Percentiles rank a stretch among this genome's conserved stretches.
phyloP scores from a whole-genome alignment of 2,329 filamentous ascomycete genomes.

The Paraconiothyrium sp. region DNA sequence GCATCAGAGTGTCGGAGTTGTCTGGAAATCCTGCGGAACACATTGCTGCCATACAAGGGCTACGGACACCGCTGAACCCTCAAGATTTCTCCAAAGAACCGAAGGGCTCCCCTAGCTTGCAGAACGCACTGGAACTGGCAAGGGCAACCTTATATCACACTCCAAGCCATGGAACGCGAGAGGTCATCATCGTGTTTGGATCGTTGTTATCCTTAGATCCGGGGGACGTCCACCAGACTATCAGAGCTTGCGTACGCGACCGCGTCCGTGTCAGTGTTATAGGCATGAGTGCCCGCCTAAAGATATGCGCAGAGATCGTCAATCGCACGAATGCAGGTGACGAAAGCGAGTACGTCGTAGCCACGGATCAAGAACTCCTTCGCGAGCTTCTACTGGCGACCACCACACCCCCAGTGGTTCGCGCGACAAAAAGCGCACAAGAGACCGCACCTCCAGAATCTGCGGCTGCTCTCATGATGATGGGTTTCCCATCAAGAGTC shows the following conservation, averaged over 20 bases:
- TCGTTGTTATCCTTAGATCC: slow-evolving; percentile 91
- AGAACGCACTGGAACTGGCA: slow-evolving; percentile 96
- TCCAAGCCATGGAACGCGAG: slow-evolving; percentile 90
- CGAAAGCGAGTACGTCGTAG: slow-evolving; percentile 79
- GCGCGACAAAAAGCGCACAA: slow-evolving; percentile 58
- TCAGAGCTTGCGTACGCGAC: slow-evolving; percentile 79
- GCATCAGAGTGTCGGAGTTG: slow-evolving; percentile 85
- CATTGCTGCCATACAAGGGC: slow-evolving; percentile 75
- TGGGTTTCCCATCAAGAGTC: slow-evolving; percentile 93
- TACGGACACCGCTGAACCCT: slow-evolving; percentile 71
- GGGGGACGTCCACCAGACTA: slow-evolving; percentile 93
- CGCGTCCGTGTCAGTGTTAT: slow-evolving; percentile 89
- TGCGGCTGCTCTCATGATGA: slow-evolving; percentile 78
- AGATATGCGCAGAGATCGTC: slow-evolving; percentile 90
- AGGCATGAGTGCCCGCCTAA: slow-evolving; percentile 88
- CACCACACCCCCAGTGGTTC: slow-evolving; percentile 88
- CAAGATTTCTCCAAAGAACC: slow-evolving; percentile 71
- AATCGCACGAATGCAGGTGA: slow-evolving; percentile 86
- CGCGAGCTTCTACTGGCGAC: slow-evolving; percentile 86
- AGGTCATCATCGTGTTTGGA: slow-evolving; percentile 91
- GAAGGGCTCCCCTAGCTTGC: slow-evolving; percentile 67
- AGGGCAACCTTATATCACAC: slow-evolving; percentile 91
- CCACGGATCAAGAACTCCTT: slow-evolving; percentile 87
- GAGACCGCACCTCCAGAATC: slow-evolving; percentile 49
- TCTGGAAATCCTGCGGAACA: slow-evolving; percentile 92